These are phyloP conservation scores for Talaromyces verruculosus DNA, from an alignment of 2,329 filamentous ascomycete species.

Conservation along the genomic window DNA sequence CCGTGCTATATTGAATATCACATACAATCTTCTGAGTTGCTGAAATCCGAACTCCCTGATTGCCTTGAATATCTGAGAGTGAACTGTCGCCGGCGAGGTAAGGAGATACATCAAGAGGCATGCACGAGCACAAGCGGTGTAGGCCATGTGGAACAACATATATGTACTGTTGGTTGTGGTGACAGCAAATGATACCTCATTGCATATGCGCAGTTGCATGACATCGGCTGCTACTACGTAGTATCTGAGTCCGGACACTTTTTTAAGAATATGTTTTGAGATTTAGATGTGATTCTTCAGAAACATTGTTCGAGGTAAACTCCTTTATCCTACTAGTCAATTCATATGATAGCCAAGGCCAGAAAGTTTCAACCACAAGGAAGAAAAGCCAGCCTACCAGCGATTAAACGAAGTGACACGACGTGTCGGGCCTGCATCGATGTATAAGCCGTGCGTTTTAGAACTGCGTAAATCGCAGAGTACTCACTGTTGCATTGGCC, in stretches of 20 bases:
- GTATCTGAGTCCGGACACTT: background rate
- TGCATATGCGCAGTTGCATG: background rate
- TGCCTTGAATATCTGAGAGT: background rate
- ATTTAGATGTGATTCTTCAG: background rate
- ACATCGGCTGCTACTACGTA: background rate
- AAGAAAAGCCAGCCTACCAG: background rate
- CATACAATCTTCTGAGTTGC: background rate
- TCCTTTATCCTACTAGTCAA: background rate
- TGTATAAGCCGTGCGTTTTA: background rate
- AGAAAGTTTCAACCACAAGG: background rate
- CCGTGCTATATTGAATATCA: too few relatives aligned
- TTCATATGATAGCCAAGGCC: background rate
- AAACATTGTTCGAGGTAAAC: background rate
- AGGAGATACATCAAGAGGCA: background rate
- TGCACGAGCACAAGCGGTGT: background rate
- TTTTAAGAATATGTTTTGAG: background rate
- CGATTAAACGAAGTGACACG: background rate
- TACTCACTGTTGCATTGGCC: background rate
- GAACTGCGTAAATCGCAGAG: background rate
- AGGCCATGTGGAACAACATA: background rate
- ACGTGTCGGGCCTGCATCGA: background rate
- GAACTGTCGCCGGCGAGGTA: background rate
- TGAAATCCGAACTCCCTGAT: background rate
- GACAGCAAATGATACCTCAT: background rate
- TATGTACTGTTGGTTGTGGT: background rate